These are phyloP conservation scores for Zea luxurians DNA, from an alignment of 176 grass and related monocot species.

Conservation along the genomic window DNA sequence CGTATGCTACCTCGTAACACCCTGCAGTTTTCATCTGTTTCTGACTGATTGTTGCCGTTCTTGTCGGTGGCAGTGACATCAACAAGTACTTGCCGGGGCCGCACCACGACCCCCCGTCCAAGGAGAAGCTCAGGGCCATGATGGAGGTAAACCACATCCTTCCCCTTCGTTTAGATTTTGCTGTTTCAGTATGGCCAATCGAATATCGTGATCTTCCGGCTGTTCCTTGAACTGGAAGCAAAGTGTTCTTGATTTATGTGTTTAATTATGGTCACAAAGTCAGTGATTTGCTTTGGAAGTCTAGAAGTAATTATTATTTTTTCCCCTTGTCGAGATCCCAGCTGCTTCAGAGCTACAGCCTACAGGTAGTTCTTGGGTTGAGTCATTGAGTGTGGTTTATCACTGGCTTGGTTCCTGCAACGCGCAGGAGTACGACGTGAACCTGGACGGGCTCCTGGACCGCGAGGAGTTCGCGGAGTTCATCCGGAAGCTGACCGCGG, in stretches of 20 bases:
- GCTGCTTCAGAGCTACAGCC: background rate
- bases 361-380: background rate
- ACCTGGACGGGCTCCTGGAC: constrained; percentile 78
- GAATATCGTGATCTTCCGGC: background rate
- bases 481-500: constrained; percentile 81
- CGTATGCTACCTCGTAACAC: background rate
- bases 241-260: constrained; percentile 12
- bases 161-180: background rate
- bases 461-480: constrained; percentile 92
- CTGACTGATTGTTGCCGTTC: background rate
- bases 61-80: constrained; percentile 63
- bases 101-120: constrained; percentile 86
- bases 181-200: constrained; percentile 1
- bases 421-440: constrained; percentile 67
- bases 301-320: background rate
- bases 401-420: background rate
- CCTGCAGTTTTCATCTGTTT: background rate
- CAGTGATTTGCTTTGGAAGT: background rate
- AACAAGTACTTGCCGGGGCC: constrained; percentile 91
- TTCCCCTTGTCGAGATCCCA: background rate
- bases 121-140: constrained; percentile 66
- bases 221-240: constrained; percentile 30
- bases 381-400: background rate
- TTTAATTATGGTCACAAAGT: background rate
- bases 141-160: constrained; percentile 53